phyloP scores from a whole-genome alignment of 2,329 filamentous ascomycete genomes.

The Allantophomopsis cytisporea region DNA sequence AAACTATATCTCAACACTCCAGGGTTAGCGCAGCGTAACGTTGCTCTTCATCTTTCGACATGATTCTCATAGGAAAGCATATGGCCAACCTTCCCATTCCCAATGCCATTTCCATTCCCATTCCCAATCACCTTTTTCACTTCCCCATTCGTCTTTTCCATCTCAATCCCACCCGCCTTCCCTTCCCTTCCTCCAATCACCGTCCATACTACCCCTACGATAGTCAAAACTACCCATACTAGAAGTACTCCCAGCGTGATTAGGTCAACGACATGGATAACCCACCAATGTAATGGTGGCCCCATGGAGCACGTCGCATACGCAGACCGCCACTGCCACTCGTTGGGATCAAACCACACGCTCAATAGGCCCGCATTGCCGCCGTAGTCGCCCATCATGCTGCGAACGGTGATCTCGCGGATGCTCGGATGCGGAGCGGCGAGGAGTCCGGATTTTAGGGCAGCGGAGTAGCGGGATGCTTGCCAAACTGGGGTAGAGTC shows the following conservation, averaged over 20 bases:
- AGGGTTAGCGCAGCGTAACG: no score
- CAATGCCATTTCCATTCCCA: background rate
- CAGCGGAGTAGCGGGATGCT: constrained; percentile 31
- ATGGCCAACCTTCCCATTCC: no score
- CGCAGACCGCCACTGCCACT: constrained; percentile 69
- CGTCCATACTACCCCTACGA: background rate
- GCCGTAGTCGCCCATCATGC: constrained; percentile 97
- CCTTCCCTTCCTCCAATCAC: no score
- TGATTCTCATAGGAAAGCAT: no score
- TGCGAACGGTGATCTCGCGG: constrained; percentile 83
- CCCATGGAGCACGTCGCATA: constrained; percentile 70
- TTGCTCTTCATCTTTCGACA: no score
- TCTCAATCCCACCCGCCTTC: no score
- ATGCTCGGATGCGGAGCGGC: constrained; percentile 42
- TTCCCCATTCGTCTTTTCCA: no score
- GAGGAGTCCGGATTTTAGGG: constrained; percentile 25
- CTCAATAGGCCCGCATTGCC: constrained; percentile 83
- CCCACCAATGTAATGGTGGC: constrained; percentile 90
- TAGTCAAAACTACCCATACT: background rate
- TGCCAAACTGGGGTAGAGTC: constrained; percentile 18
- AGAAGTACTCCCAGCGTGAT: constrained; percentile 3
- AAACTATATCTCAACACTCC: no score
- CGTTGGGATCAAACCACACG: constrained; percentile 69
- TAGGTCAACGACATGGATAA: constrained; percentile 59
- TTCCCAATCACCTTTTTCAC: no score